These are phyloP conservation scores for Fusarium sp. DNA, from an alignment of 2,329 filamentous ascomycete genomes.

Conservation along the genomic window DNA sequence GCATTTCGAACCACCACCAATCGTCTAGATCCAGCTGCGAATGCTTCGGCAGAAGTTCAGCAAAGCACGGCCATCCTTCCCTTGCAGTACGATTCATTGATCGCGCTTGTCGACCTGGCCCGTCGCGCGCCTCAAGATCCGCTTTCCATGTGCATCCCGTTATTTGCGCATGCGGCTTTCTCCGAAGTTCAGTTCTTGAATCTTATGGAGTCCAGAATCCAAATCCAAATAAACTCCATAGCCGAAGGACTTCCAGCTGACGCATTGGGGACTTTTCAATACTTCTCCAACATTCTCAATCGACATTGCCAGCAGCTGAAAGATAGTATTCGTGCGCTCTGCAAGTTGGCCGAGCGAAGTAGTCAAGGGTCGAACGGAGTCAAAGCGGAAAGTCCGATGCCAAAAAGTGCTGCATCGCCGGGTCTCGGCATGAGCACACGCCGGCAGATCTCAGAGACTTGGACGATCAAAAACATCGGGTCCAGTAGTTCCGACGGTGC, in stretches of 20 bases:
- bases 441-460: constrained; percentile 1
- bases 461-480: background rate
- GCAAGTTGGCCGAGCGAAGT: constrained; percentile 2
- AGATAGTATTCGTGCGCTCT: constrained; percentile 2
- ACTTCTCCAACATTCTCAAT: constrained; percentile 3
- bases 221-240: constrained; percentile 2
- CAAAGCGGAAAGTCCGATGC: constrained; percentile 1
- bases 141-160: constrained; percentile 2
- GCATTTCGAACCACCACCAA: constrained; percentile 2
- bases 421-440: background rate
- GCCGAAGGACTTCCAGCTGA: constrained; percentile 1
- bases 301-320: constrained; percentile 3
- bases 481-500: constrained; percentile 2
- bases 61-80: constrained; percentile 2
- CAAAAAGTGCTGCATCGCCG: background rate
- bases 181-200: constrained; percentile 2
- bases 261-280: constrained; percentile 2
- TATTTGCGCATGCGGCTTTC: constrained; percentile 2
- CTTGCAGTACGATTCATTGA: constrained; percentile 1
- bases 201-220: constrained; percentile 2
- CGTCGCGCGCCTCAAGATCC: constrained; percentile 2
- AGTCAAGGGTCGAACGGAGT: constrained; percentile 1
- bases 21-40: constrained; percentile 1
- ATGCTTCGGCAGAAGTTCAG: constrained; percentile 3
- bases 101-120: constrained; percentile 1